A percentile compares a stretch with the other conserved stretches of the same genome.
Evolutionary conservation across 805 yeast species (phyloP).

Genomic region (Tetrapisispora fleetii): DNA sequence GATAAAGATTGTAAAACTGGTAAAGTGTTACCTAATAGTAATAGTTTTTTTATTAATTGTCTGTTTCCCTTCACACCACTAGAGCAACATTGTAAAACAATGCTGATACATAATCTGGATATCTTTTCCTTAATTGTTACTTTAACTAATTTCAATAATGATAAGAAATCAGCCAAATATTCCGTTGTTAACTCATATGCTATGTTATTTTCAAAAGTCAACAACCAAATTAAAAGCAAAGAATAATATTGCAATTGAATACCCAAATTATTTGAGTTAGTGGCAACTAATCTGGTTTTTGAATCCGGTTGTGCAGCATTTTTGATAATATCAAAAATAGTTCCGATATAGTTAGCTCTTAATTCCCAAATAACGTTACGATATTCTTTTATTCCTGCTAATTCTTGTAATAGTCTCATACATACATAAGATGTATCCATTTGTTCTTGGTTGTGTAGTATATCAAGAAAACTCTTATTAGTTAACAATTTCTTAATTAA

Average conservation of each 20-base stretch:
- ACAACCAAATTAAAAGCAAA: slow-evolving; percentile 72
- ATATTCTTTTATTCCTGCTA: slow-evolving; percentile 21
- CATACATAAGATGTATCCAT: slow-evolving; percentile 27
- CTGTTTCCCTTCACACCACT: slow-evolving; percentile 30
- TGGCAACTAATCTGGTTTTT: slow-evolving; percentile 25
- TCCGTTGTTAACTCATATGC: slow-evolving; percentile 43
- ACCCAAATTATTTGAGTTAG: slow-evolving; percentile 35
- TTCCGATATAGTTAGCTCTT: slow-evolving; percentile 38
- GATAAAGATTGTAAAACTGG: slow-evolving; percentile 56
- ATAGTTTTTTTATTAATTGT: slow-evolving; percentile 51
- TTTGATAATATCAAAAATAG: slow-evolving; percentile 38
- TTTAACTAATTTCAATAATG: slow-evolving; percentile 46
- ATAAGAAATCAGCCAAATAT: slow-evolving; percentile 40
- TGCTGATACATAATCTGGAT: slow-evolving; percentile 71
- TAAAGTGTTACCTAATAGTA: slow-evolving; percentile 67
- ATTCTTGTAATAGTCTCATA: slow-evolving; percentile 26
- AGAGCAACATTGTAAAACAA: slow-evolving; percentile 51
- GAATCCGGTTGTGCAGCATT: slow-evolving; percentile 26
- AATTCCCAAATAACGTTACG: slow-evolving; percentile 20
- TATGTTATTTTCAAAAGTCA: slow-evolving; percentile 57
- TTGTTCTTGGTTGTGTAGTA: slow-evolving; percentile 19
- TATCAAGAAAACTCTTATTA: slow-evolving; percentile 16
- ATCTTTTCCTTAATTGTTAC: slow-evolving; percentile 88
- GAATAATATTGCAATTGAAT: slow-evolving; percentile 79
- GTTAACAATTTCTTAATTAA: slow-evolving; percentile 15